Percentiles rank a stretch among this genome's conserved stretches.
Conservation (phyloP, 495 filamentous ascomycete species). For the Aspergillus steynii region DNA sequence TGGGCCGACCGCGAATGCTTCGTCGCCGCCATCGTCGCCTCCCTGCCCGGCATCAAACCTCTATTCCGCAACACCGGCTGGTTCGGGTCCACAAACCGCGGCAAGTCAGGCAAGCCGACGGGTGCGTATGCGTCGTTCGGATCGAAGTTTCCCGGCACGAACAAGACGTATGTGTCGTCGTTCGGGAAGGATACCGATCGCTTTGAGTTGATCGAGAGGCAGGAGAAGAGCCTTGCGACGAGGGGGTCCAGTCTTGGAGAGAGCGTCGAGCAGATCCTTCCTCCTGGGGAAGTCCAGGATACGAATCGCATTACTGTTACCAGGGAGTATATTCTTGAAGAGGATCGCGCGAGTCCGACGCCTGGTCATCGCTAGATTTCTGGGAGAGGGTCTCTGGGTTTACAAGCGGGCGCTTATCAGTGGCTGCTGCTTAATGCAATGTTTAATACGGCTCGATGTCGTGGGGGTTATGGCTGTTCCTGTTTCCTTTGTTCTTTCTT, state of each 20-base stretch:
- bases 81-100: slow-evolving; percentile 14
- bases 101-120: neutral
- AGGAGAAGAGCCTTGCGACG: neutral
- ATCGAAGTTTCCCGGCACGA: neutral
- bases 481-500: neutral
- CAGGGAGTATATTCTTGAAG: neutral
- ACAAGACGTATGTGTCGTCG: neutral
- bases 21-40: slow-evolving; percentile 26
- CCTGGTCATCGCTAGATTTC: neutral
- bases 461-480: too few relatives aligned
- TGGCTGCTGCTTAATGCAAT: neutral
- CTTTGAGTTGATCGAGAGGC: slow-evolving; percentile 6
- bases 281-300: neutral
- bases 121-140: neutral
- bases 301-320: neutral
- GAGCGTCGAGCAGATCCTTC: slow-evolving; percentile 1
- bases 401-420: neutral
- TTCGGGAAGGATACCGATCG: neutral
- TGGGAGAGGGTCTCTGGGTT: too few relatives aligned
- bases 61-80: slow-evolving; percentile 24
- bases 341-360: neutral
- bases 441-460: neutral
- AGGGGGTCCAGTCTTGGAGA: neutral
- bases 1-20: slow-evolving; percentile 31
- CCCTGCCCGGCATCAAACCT: slow-evolving; percentile 27